Base-by-base conservation (phyloP, 2,329 filamentous ascomycete genomes). In the Taxawa tesnikishii region DNA sequence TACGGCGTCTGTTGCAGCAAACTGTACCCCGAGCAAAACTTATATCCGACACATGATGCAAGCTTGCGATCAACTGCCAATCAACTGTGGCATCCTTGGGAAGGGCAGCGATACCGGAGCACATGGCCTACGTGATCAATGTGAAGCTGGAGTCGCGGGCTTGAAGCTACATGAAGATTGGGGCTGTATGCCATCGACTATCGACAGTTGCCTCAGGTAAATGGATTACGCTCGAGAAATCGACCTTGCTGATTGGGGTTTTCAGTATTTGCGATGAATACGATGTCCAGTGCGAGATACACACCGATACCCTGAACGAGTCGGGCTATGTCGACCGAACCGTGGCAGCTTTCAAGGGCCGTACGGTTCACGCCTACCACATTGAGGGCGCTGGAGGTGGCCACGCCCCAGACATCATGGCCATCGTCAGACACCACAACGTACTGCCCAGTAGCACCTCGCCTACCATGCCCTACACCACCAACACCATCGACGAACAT, bases 141-240 rank as follows among this genome's bases (percentile, higher is more conserved):
- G 83, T 36, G 61, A 71, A 34, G 88, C 88, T 1, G 88, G 88
- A 7, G 87, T 80, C 1, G 88, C 83, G 44, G 88, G 88, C 6
- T 69, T 96, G 38, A 96, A 96, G 56, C 67, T 96, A 5, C 88
- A 96, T 55, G 88, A 96, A 59, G 88, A 96, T 56, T 96, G 88
- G 88, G 88, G 88, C 32, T 75, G 72, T 14, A 94, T 87, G 1
- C 88, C 88, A 0, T 80, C 83, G 1, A 85, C 84, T 14, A 96
- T 96, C 49, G 87, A 96, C 54, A 69, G 79, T 2, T 94, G 88
- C 49, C 68, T 93, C n/a, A n/a, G n/a, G n/a, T n/a, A n/a, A n/a
- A n/a, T n/a, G 9, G n/a, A n/a, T n/a, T n/a, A n/a, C n/a, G n/a
- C n/a, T n/a, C n/a, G n/a, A n/a, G n/a, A n/a, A n/a, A n/a, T n/a